Evolutionary conservation across 345 rosid species (phyloP).

Genomic region (Kandelia obovata): DNA sequence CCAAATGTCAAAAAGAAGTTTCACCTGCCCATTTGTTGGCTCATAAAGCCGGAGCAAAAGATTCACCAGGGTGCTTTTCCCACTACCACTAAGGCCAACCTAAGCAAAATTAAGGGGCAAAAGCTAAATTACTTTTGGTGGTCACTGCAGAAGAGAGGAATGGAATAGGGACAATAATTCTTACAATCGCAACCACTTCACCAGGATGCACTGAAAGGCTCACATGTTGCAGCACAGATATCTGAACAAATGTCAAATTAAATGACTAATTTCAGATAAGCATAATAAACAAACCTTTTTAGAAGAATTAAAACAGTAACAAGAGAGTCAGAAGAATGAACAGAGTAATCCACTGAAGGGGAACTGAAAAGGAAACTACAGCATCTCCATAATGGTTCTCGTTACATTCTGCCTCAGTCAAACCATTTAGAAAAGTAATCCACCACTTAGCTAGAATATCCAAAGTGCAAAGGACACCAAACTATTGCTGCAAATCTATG

Average conservation of each 20-base stretch:
- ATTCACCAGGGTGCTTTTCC: conserved; percentile 89
- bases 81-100: conserved; percentile 99
- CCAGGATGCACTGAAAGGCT: conserved; percentile 63
- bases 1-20: not conserved
- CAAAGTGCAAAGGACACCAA: not conserved
- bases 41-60: conserved; percentile 83
- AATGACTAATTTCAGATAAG: not conserved
- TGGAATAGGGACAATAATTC: conserved; percentile 16
- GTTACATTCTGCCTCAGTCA: not conserved
- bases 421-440: not conserved
- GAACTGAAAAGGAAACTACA: not conserved
- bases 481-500: not conserved
- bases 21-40: conserved; percentile 88
- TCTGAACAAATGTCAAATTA: conserved; percentile 38
- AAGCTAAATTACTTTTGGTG: conserved; percentile 10
- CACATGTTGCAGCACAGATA: conserved; percentile 60
- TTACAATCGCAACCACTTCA: conserved; percentile 89
- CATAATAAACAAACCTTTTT: not conserved
- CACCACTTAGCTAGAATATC: not conserved
- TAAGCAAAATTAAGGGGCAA: conserved; percentile 27
- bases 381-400: not conserved
- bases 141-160: conserved; percentile 12
- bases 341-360: not conserved
- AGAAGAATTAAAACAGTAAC: not conserved
- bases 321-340: not conserved